Base-by-base conservation (phyloP, 1,139 yeast species). In the Candida sojae region DNA sequence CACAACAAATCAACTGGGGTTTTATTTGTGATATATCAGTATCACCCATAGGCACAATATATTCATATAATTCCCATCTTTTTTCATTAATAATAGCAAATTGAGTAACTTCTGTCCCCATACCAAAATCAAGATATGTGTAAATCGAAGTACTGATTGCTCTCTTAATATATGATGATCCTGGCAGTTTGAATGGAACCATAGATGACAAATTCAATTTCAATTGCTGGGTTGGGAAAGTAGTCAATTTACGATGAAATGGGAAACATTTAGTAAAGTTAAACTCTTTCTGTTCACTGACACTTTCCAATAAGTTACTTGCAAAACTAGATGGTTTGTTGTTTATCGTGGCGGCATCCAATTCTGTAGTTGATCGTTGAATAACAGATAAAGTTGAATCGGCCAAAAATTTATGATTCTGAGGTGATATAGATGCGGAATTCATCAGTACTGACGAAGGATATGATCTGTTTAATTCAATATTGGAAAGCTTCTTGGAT, bases 201-300 rank as follows among this genome's bases (percentile, higher is more conserved):
- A 60, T 51, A 1, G 67, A 74, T 10, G 48, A 36, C 58, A 63
- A 71, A 66, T 68, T 70, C 46, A 82, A 69, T 49, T 73, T 76
- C 33, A 77, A 63, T 29, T 83, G 82, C 55, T 85, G 92, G 0
- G 93, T 85, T 23, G 79, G 77, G 62, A 79, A 85, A 35, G 84
- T 82, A 37, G 80, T 75, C 45, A 83, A 74, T 59, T 86, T 85
- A 48, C 96, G 73, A 62, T 87, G 88, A 49, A 84, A 80, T 1
- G 97, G 97, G 67, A 89, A 91, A 57, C 95, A 88, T 58, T 84
- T 86, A 13, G 85, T 83, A 64, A 84, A 89, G 49, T 84, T 76
- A 54, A 80, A 74, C 62, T 88, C 96, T 51, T 80, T 79, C 42
- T 70, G 70, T 54, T 77, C 79, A 50, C 67, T 69, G 30, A 69